phyloP scores from a whole-genome alignment of 2,329 filamentous ascomycete species.

The Erysiphe pulchra region DNA sequence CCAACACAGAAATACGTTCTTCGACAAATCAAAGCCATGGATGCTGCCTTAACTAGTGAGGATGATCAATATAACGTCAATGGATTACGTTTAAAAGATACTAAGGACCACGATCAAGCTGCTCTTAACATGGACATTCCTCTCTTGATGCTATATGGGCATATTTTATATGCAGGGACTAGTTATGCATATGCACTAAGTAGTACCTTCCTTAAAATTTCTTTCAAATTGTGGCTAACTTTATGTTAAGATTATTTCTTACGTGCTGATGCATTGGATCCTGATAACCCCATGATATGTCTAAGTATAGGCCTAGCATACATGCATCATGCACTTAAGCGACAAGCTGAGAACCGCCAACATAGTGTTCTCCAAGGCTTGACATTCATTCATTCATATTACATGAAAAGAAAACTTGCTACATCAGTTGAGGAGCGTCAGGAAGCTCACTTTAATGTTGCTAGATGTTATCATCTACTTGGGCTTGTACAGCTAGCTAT shows the following conservation, averaged over 20 bases:
- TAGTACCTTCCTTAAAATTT: no score
- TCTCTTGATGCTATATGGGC: conserved; percentile 68
- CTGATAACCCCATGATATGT: conserved; percentile 51
- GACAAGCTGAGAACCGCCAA: conserved; percentile 73
- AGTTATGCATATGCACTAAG: conserved; percentile 65
- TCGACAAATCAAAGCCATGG: conserved; percentile 74
- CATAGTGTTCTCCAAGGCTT: conserved; percentile 69
- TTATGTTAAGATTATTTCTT: conserved; percentile 48
- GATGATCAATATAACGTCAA: conserved; percentile 18
- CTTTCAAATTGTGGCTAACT: background rate
- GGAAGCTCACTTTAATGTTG: conserved; percentile 66
- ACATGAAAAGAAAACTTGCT: conserved; percentile 25
- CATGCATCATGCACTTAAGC: conserved; percentile 69
- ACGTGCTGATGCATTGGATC: conserved; percentile 47
- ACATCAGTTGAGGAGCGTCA: conserved; percentile 23
- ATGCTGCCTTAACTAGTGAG: conserved; percentile 31
- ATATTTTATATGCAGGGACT: conserved; percentile 64
- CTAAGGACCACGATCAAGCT: conserved; percentile 11
- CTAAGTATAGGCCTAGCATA: conserved; percentile 65
- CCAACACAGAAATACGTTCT: conserved; percentile 77
- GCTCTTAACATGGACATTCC: conserved; percentile 38
- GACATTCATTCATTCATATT: conserved; percentile 53
- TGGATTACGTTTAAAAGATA: conserved; percentile 9
- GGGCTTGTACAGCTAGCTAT: conserved; percentile 49
- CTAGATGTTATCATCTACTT: conserved; percentile 47